Conservation (phyloP, 1,284 basidiomycete genomes). For the Cutaneotrichosporon sp. region DNA sequence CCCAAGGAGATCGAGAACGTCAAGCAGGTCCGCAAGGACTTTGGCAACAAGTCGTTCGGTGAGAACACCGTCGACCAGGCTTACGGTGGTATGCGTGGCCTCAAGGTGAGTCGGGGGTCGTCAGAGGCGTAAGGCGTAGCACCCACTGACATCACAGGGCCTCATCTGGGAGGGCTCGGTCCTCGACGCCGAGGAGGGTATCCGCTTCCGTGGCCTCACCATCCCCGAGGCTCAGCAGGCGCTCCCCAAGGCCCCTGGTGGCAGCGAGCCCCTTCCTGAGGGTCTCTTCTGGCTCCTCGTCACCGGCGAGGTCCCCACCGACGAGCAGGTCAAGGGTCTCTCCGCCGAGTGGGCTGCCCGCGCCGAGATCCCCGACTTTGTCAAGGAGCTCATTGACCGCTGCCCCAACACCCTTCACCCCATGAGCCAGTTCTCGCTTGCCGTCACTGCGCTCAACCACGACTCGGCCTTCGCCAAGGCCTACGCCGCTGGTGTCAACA, state of each 20-base stretch:
- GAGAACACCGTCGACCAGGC: slow-evolving; percentile 87
- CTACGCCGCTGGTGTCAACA: slow-evolving; percentile 85
- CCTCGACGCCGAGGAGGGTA: slow-evolving; percentile 91
- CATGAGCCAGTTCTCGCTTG: slow-evolving; percentile 93
- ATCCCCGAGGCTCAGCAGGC: slow-evolving; percentile 82
- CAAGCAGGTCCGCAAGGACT: slow-evolving; percentile 71
- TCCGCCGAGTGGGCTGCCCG: slow-evolving; percentile 90
- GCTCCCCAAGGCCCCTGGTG: slow-evolving; percentile 83
- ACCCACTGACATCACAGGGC: slow-evolving; percentile 42
- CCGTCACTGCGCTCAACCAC: slow-evolving; percentile 90
- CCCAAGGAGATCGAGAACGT: slow-evolving; percentile 83
- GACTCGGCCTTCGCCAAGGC: slow-evolving; percentile 95
- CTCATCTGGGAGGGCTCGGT: slow-evolving; percentile 94
- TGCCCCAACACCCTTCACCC: slow-evolving; percentile 91
- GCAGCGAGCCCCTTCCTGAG: slow-evolving; percentile 86
- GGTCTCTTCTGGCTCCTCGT: slow-evolving; percentile 92
- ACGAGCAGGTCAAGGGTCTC: slow-evolving; percentile 76
- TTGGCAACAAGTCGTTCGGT: slow-evolving; percentile 87
- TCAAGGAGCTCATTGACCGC: slow-evolving; percentile 87
- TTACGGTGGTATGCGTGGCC: slow-evolving; percentile 82
- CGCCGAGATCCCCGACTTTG: slow-evolving; percentile 79
- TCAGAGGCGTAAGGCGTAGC: background rate
- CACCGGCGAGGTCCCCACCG: slow-evolving; percentile 86
- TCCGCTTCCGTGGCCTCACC: slow-evolving; percentile 89
- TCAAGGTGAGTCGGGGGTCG: slow-evolving; percentile 45